Conservation (phyloP, 148 eudicot species). For the Linanthus parryae region DNA sequence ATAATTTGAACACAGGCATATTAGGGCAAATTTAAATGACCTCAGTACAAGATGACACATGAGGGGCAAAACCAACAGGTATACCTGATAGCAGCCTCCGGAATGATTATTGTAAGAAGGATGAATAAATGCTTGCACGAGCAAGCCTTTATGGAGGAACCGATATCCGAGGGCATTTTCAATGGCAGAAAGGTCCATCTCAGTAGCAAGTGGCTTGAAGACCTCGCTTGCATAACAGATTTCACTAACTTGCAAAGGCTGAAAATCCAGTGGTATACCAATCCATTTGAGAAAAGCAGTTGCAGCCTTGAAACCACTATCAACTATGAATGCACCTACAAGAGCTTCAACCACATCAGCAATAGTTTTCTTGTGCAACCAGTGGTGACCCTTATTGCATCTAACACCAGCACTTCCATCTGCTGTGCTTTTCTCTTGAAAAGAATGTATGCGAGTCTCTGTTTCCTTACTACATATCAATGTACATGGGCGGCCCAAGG, state of each 20-base stretch:
- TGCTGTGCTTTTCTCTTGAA: constrained; percentile 17
- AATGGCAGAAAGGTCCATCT: constrained; percentile 37
- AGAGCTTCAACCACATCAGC: constrained; percentile 96
- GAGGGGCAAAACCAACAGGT: not conserved
- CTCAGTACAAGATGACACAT: not conserved
- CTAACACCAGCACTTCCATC: constrained; percentile 20
- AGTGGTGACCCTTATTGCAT: constrained; percentile 76
- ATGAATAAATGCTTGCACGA: constrained; percentile 85
- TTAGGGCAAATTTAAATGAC: constrained; percentile 1
- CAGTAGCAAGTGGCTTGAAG: constrained; percentile 50
- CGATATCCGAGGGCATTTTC: constrained; percentile 51
- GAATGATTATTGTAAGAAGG: constrained; percentile 67
- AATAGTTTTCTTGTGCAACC: constrained; percentile 81
- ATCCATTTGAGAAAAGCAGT: constrained; percentile 81
- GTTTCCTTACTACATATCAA: constrained; percentile 48
- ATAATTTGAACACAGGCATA: too few species aligned
- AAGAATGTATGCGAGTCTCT: constrained; percentile 43
- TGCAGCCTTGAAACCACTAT: constrained; percentile 86
- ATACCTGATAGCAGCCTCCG: constrained; percentile 98
- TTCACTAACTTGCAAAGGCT: constrained; percentile 43
- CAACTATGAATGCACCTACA: constrained; percentile 81
- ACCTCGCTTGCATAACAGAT: constrained; percentile 58
- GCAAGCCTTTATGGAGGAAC: constrained; percentile 73
- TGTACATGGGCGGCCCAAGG: constrained; percentile 75
- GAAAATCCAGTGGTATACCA: constrained; percentile 63